A percentile compares a stretch with the other conserved stretches of the same genome.
phyloP scores from a whole-genome alignment of 2,329 filamentous ascomycete genomes.

The Phaeosphaeriaceae sp. region DNA sequence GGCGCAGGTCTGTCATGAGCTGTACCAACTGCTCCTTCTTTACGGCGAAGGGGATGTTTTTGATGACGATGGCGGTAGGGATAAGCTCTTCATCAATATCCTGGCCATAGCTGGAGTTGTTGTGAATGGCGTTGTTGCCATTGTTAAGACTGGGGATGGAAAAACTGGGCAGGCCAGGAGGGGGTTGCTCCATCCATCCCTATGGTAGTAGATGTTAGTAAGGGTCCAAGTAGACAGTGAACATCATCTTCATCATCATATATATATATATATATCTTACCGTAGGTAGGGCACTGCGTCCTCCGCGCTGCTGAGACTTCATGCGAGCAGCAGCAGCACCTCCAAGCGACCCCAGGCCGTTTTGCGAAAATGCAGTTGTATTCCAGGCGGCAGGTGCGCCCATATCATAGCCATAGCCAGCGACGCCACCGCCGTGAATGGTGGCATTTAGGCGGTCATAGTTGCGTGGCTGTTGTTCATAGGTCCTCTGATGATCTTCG shows the following conservation, averaged over 20 bases:
- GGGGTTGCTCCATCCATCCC: constrained; percentile 65
- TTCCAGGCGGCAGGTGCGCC: constrained; percentile 79
- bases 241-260: no score
- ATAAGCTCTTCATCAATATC: constrained; percentile 85
- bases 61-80: constrained; percentile 97
- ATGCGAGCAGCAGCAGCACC: constrained; percentile 59
- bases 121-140: constrained; percentile 40
- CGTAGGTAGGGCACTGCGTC: constrained; percentile 69
- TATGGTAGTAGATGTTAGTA: constrained; percentile 39
- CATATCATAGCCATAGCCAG: constrained; percentile 70
- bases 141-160: constrained; percentile 50
- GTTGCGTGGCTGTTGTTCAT: constrained; percentile 59
- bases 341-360: constrained; percentile 66
- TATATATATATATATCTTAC: no score
- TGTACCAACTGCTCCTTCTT: constrained; percentile 94
- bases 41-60: constrained; percentile 98
- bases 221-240: no score
- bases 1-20: constrained; percentile 91
- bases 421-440: constrained; percentile 59
- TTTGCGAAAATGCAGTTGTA: constrained; percentile 72
- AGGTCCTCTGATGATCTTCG: constrained; percentile 65
- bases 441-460: constrained; percentile 66
- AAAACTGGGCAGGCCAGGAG: constrained; percentile 52
- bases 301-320: constrained; percentile 62
- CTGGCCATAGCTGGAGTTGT: constrained; percentile 54